Base-by-base conservation (phyloP, 2,329 filamentous ascomycete genomes). In the Amauroascus verrucosus region DNA sequence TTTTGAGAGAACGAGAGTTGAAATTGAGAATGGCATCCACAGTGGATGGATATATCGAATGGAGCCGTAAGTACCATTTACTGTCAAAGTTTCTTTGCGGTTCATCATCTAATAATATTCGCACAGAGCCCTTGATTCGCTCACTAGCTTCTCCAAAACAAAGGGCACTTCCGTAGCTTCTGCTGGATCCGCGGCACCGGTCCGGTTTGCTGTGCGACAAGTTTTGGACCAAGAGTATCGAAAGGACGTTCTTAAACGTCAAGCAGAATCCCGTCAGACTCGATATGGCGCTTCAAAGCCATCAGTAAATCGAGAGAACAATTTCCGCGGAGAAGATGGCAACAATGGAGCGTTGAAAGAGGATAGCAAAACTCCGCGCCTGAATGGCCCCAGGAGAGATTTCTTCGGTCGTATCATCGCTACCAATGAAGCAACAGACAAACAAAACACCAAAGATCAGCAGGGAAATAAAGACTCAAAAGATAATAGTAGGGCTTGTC, bases 181-280 rank as follows among this genome's bases (percentile, higher is more conserved):
- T 3, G 62, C 75, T 1, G 71, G 79, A 14, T 78, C 80, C 1
- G 79, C 81, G 8, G 82, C 81, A 0, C 88, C 87, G 0, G 88
- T 88, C 0, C 81, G 93, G n/a, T 98, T 88, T 64, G 91, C 91
- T 1, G 85, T 98, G 5, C 83, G 93, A 20, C 91, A 96, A 67
- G 90, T 96, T 7, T 77, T 98, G 1, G 89, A 95, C 63, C 88
- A 93, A 66, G 91, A 97, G 67, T 86, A 91, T 62, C 81, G 81
- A 56, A 88, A 85, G 63, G 84, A 88, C 46, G 78, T 84, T 11
- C 72, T 79, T 28, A 73, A 82, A 32, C 82, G 84, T 13, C 84
- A 86, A 48, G 80, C 80, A 56, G 77, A 80, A 3, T 77, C 82
- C 0, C 75, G 86, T 1, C 80, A 86, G 62, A 80, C 82, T 7